These are phyloP conservation scores for Cladosporium austrohemisphaericum DNA, from an alignment of 2,329 filamentous ascomycete genomes.

Conservation along the genomic window DNA sequence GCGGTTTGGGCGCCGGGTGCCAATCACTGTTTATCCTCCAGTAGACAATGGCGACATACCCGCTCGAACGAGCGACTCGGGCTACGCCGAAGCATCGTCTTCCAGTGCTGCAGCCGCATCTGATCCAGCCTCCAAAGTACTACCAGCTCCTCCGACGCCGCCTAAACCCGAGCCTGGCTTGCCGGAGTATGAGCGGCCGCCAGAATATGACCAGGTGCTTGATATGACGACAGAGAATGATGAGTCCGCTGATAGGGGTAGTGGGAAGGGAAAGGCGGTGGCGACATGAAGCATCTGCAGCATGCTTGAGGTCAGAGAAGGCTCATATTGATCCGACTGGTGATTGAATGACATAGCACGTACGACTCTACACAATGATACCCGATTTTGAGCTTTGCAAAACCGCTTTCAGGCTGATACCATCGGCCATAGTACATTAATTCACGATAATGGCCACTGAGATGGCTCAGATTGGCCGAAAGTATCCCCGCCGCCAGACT, in stretches of 20 bases:
- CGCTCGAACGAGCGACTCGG: background rate
- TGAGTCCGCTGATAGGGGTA: background rate
- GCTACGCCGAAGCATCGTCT: background rate
- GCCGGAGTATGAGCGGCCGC: constrained; percentile 16
- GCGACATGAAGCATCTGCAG: background rate
- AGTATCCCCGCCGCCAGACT: too few relatives aligned
- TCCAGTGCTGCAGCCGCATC: constrained; percentile 4
- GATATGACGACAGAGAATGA: constrained; percentile 3
- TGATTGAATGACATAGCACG: too few relatives aligned
- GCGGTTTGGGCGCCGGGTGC: background rate
- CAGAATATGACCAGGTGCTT: constrained; percentile 13
- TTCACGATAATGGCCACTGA: too few relatives aligned
- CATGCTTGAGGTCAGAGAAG: too few relatives aligned
- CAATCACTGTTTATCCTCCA: constrained; percentile 2
- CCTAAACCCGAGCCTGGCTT: background rate
- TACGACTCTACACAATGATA: too few relatives aligned
- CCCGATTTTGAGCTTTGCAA: too few relatives aligned
- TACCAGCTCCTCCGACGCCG: background rate
- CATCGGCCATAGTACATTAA: too few relatives aligned
- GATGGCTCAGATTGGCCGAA: too few relatives aligned
- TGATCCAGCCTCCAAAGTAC: background rate
- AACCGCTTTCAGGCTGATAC: too few relatives aligned
- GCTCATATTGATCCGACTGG: too few relatives aligned
- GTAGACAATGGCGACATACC: background rate
- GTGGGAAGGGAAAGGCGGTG: background rate